Evolutionary conservation across 768 basidiomycete genomes (phyloP), one percentile per base, ranked within the genome.

Genomic region (Phylloporus sp.): DNA sequence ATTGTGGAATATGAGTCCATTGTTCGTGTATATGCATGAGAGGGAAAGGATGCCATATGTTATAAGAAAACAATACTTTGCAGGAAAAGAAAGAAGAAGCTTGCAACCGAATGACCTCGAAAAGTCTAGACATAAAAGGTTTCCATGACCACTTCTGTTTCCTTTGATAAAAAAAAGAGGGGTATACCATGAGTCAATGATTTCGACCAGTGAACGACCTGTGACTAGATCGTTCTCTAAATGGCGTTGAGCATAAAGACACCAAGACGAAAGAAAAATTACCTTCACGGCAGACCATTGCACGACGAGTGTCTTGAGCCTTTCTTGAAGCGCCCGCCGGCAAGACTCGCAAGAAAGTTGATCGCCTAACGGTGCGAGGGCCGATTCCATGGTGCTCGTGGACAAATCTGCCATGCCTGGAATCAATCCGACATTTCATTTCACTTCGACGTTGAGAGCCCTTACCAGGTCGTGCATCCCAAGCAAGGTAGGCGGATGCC

Each of bases 281-380:
- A 85, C 87, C 71, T 87, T 90, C 44, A 90, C 83, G 22, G 80
- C 71, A 6, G 88, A 84, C 87, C 87, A 90, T 60, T 88, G 84
- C 24, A 81, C 65, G 29, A 86, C 69, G 40, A 89, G 73, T 39
- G 75, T 75, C 64, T 80, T 81, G 39, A 89, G 76, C 22, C 88
- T 78, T 18, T 85, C 81, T 41, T 73, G 68, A 23, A 90, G 74
- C 4, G 77, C 71, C 33, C 70, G 61, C 53, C 76, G 79, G 62
- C 87, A 90, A n/a, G 80, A 71, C 15, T 82, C 78, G 60, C 87
- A 90, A 11, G 72, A 66, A 6, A 90, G 65, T 53, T 85, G 84
- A 32, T 86, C 83, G 31, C 76, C 76, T 15, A 90, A 64, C 14
- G 87, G 86, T 13, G 74, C 72, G 35, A 90, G 71, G 22, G 87